Evolutionary conservation across 805 yeast genomes (phyloP).

Genomic region (Suhomyces vadensis): DNA sequence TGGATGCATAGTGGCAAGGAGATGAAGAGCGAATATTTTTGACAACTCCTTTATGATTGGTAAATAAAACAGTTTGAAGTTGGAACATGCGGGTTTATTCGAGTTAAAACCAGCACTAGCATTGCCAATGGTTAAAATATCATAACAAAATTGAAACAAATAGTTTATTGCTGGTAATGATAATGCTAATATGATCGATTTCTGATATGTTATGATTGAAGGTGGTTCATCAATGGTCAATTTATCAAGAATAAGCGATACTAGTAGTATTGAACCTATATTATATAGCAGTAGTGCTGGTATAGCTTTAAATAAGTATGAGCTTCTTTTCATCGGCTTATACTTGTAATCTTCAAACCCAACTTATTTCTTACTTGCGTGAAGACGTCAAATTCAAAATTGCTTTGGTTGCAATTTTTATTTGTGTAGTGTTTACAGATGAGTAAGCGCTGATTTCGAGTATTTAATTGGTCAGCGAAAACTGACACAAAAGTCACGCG

Average conservation of each 20-base stretch:
- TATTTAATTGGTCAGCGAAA: background rate
- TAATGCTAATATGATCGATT: slow-evolving; percentile 12
- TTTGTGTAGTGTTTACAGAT: slow-evolving; percentile 1
- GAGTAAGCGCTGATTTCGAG: background rate
- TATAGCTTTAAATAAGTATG: background rate
- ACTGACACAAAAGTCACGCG: no score
- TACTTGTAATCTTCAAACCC: background rate
- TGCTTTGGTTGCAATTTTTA: background rate
- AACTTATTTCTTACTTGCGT: slow-evolving; percentile 1
- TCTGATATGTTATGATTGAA: slow-evolving; percentile 4
- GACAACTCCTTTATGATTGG: slow-evolving; percentile 18
- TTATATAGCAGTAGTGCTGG: slow-evolving; percentile 1
- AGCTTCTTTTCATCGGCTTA: background rate
- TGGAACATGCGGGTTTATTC: background rate
- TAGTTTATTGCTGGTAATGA: slow-evolving; percentile 9
- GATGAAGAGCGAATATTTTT: slow-evolving; percentile 7
- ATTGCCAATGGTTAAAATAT: slow-evolving; percentile 14
- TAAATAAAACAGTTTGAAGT: slow-evolving; percentile 14
- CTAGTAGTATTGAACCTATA: background rate
- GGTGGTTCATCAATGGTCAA: slow-evolving; percentile 11
- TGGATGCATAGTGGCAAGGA: slow-evolving; percentile 3
- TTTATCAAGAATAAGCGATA: slow-evolving; percentile 10
- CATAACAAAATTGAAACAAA: slow-evolving; percentile 12
- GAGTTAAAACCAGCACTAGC: background rate
- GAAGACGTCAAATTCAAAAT: background rate